Evolutionary conservation across 2,329 filamentous ascomycete species (phyloP).

Genomic region (Teratosphaeria destructans): DNA sequence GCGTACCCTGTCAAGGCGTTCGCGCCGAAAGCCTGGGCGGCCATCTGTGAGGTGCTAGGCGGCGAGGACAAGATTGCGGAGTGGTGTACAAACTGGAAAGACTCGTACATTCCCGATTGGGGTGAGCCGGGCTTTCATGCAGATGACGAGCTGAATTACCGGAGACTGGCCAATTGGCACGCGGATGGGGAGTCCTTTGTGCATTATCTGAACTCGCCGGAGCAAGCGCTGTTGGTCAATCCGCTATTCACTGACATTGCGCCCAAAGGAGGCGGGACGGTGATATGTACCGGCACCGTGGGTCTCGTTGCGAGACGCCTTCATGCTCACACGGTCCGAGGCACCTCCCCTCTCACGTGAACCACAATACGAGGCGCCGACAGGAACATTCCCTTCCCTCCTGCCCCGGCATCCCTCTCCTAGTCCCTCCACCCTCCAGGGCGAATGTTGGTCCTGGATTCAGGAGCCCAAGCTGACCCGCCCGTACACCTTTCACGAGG

Average conservation of each 20-base stretch:
- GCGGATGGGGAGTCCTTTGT: constrained; percentile 64
- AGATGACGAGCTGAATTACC: constrained; percentile 40
- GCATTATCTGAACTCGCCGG: constrained; percentile 59
- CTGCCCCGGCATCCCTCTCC: constrained; percentile 36
- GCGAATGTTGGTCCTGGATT: constrained; percentile 31
- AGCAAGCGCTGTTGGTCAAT: constrained; percentile 59
- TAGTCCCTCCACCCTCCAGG: constrained; percentile 22
- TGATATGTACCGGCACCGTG: constrained; percentile 42
- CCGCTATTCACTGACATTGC: constrained; percentile 56
- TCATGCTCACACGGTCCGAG: background rate
- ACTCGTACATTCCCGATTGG: constrained; percentile 60
- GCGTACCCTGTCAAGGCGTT: constrained; percentile 44
- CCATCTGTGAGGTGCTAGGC: constrained; percentile 56
- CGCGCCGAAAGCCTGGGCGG: constrained; percentile 55
- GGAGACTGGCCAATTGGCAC: constrained; percentile 51
- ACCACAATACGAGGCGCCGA: constrained; percentile 44
- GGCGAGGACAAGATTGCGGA: constrained; percentile 46
- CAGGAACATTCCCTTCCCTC: constrained; percentile 58
- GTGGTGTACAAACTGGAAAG: constrained; percentile 41
- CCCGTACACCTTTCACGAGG: constrained; percentile 42
- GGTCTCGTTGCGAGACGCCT: constrained; percentile 46
- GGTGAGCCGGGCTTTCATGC: constrained; percentile 41
- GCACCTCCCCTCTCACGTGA: background rate
- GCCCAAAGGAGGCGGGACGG: constrained; percentile 52
- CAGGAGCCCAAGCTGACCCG: constrained; percentile 23